Conservation (phyloP, 2,329 filamentous ascomycete genomes). For the Aspergillus cejpii region DNA sequence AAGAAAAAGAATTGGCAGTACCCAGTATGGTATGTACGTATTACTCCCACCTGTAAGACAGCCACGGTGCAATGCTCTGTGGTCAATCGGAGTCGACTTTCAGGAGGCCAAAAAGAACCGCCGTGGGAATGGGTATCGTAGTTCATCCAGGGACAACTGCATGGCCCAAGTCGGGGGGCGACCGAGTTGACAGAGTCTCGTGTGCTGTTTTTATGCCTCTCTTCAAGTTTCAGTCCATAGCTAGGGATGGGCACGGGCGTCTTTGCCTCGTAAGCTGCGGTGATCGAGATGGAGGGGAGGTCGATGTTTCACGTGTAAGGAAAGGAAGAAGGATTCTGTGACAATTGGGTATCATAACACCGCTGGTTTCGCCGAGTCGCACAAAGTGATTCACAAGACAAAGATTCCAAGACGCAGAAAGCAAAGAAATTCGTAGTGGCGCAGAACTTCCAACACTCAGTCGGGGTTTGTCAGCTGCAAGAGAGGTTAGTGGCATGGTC, state of each 20-base stretch:
- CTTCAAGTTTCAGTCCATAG: not conserved
- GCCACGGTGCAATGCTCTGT: conserved; percentile 1
- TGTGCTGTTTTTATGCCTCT: not conserved
- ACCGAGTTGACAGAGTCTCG: not conserved
- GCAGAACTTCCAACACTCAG: conserved; percentile 15
- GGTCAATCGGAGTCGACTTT: not conserved
- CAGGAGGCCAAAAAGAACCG: not conserved
- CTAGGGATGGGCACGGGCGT: not conserved
- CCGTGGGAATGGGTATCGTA: not conserved
- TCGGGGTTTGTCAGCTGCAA: conserved; percentile 33
- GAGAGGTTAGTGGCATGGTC: conserved; percentile 13
- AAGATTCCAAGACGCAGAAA: conserved; percentile 14
- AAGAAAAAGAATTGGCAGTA: too few species aligned
- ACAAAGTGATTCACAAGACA: conserved; percentile 21
- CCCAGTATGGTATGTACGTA: conserved; percentile 13
- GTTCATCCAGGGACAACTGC: not conserved
- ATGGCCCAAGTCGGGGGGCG: not conserved
- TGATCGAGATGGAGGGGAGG: not conserved
- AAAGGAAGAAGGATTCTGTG: conserved; percentile 25
- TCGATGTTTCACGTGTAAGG: conserved; percentile 6
- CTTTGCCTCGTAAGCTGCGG: not conserved
- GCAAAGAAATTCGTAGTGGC: conserved; percentile 9
- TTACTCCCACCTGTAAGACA: conserved; percentile 11
- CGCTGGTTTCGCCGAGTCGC: conserved; percentile 28
- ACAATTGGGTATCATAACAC: conserved; percentile 38